Percentiles rank a stretch among this genome's conserved stretches.
Evolutionary conservation across 305 asterid genomes (phyloP).

Genomic region (Fraxinus latifolia): DNA sequence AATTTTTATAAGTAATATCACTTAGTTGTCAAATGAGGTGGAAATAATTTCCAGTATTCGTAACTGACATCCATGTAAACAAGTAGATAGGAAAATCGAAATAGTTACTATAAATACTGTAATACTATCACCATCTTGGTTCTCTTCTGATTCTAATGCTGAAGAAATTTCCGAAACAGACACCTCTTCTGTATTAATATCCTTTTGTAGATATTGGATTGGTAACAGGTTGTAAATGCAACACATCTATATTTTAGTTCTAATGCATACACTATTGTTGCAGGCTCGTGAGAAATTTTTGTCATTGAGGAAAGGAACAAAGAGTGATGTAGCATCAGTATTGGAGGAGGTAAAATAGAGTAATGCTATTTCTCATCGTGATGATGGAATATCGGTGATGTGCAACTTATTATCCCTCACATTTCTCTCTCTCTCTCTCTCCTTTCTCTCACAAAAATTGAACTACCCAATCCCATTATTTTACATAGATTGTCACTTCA

Average conservation of each 20-base stretch:
- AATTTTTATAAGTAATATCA: not conserved
- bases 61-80: not conserved
- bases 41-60: not conserved
- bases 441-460: not conserved
- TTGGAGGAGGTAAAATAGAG: slow-evolving; percentile 77
- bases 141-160: not conserved
- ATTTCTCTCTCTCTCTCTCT: not conserved
- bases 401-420: not conserved
- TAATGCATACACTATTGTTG: slow-evolving; percentile 23
- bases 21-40: not conserved
- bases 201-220: not conserved
- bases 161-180: not conserved
- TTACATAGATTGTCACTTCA: not conserved
- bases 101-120: slow-evolving; percentile 4
- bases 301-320: slow-evolving; percentile 90
- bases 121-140: not conserved
- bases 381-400: not conserved
- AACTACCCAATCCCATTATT: not conserved
- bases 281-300: slow-evolving; percentile 98
- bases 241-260: slow-evolving; percentile 2
- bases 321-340: slow-evolving; percentile 70
- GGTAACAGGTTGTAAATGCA: not conserved
- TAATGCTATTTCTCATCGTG: not conserved
- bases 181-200: not conserved
- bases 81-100: not conserved